phyloP scores from a whole-genome alignment of 1,139 yeast species.

The Geotrichum europaeum region DNA sequence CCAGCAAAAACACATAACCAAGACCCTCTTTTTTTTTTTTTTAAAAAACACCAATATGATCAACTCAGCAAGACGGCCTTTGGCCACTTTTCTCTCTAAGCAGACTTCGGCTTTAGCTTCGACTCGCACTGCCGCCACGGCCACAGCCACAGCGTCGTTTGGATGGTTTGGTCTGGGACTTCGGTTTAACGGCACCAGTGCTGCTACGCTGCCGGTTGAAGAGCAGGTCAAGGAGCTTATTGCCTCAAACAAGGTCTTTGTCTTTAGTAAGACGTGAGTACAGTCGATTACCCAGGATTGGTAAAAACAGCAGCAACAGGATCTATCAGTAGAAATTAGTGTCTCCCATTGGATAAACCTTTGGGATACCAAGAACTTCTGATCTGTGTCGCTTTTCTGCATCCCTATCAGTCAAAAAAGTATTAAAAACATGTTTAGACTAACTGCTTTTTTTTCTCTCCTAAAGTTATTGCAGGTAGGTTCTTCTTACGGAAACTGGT shows the following conservation, averaged over 20 bases:
- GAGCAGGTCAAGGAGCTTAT: constrained; percentile 59
- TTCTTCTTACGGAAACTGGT: background rate
- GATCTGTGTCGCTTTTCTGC: background rate
- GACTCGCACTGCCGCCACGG: background rate
- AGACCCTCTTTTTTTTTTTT: too few relatives aligned
- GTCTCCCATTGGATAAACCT: background rate
- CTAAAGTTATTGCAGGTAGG: constrained; percentile 11
- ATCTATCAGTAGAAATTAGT: background rate
- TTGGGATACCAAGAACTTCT: background rate
- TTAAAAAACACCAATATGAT: background rate
- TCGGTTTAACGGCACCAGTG: background rate
- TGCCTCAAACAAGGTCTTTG: constrained; percentile 61
- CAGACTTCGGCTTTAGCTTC: background rate
- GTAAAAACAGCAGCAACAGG: background rate
- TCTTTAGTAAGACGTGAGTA: constrained; percentile 67
- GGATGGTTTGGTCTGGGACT: background rate
- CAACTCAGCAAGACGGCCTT: background rate
- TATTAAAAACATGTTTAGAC: background rate
- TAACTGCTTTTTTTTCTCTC: background rate
- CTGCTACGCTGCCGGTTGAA: constrained; percentile 9
- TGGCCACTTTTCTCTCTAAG: background rate
- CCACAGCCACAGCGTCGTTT: background rate
- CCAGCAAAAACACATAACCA: background rate
- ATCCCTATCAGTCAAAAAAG: background rate
- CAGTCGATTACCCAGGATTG: background rate